Conservation (phyloP, 495 filamentous ascomycete genomes). For the Trichoderma reesei region DNA sequence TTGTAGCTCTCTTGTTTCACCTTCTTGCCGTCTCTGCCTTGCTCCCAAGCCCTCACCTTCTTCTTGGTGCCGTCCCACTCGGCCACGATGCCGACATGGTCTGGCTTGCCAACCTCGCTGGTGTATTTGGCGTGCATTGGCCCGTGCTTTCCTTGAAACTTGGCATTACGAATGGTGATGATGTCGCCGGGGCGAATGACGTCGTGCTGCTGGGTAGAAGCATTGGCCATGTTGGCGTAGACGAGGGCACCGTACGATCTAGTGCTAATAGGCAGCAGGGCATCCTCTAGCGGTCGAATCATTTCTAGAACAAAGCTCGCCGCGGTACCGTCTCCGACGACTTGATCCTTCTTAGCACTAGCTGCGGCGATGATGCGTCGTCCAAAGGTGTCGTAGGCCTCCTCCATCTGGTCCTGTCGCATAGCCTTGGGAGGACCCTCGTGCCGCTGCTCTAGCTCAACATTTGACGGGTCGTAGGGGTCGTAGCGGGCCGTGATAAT, state of each 20-base stretch:
- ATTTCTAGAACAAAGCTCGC: constrained; percentile 68
- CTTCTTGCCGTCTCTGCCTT: constrained; percentile 82
- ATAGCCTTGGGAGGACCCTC: constrained; percentile 70
- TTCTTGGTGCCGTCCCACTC: constrained; percentile 99
- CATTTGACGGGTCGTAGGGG: constrained; percentile 58
- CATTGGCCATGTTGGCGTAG: constrained; percentile 90
- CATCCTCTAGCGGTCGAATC: constrained; percentile 59
- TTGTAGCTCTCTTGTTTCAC: constrained; percentile 90
- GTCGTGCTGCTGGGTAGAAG: constrained; percentile 77
- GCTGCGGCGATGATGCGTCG: constrained; percentile 60
- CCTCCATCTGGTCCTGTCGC: constrained; percentile 91
- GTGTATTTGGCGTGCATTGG: constrained; percentile 91
- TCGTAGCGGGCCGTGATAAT: constrained; percentile 76
- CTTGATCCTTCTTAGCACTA: constrained; percentile 58
- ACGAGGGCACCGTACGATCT: constrained; percentile 86
- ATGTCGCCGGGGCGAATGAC: constrained; percentile 94
- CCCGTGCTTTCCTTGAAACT: constrained; percentile 92
- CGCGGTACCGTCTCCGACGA: constrained; percentile 76
- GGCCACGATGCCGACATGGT: constrained; percentile 91
- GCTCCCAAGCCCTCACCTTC: constrained; percentile 92
- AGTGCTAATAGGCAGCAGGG: constrained; percentile 70
- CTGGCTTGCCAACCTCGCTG: constrained; percentile 79
- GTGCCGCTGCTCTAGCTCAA: constrained; percentile 73
- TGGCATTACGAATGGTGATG: constrained; percentile 84
- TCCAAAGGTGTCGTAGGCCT: constrained; percentile 69